Percentiles rank a stretch among this genome's conserved stretches.
phyloP scores from a whole-genome alignment of 495 filamentous ascomycete species.

The Polyplosphaeria fusca region DNA sequence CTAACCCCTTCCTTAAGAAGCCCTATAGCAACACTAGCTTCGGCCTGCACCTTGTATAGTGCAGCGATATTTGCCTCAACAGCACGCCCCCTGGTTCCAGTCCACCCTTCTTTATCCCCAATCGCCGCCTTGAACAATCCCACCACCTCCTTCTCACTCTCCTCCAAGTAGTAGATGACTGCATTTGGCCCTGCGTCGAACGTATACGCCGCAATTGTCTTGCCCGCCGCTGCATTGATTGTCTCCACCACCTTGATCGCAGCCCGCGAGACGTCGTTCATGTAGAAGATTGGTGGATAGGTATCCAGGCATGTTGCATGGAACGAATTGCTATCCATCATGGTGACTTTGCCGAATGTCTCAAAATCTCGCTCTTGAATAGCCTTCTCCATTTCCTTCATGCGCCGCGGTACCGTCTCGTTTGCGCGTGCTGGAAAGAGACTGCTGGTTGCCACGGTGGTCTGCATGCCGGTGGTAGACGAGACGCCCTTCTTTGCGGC shows the following conservation, averaged over 20 bases:
- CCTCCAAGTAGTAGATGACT: slow-evolving; percentile 87
- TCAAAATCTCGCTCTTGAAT: slow-evolving; percentile 75
- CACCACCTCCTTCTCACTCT: slow-evolving; percentile 65
- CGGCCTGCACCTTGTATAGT: slow-evolving; percentile 44
- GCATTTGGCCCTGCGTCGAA: slow-evolving; percentile 98
- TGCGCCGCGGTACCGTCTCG: slow-evolving; percentile 74
- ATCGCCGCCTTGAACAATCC: slow-evolving; percentile 64
- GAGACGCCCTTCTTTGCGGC: slow-evolving; percentile 93
- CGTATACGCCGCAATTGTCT: slow-evolving; percentile 83
- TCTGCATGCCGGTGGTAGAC: slow-evolving; percentile 92
- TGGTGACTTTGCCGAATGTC: slow-evolving; percentile 83
- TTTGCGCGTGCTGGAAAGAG: slow-evolving; percentile 73
- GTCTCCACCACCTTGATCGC: slow-evolving; percentile 83
- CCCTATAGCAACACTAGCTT: slow-evolving; percentile 47
- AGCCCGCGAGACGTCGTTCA: slow-evolving; percentile 86
- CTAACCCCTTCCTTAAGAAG: slow-evolving; percentile 74
- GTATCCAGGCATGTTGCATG: slow-evolving; percentile 94
- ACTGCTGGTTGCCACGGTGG: slow-evolving; percentile 80
- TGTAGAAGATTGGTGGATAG: slow-evolving; percentile 93
- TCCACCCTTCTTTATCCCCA: slow-evolving; percentile 46
- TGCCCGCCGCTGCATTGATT: slow-evolving; percentile 69
- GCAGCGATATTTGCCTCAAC: slow-evolving; percentile 53
- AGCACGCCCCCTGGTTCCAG: slow-evolving; percentile 47
- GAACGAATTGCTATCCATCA: slow-evolving; percentile 95
- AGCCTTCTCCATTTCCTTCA: slow-evolving; percentile 82